Percentiles rank a stretch among this genome's conserved stretches.
phyloP scores from a whole-genome alignment of 371 early-diverging fungal species.

The Mortierella sp. region DNA sequence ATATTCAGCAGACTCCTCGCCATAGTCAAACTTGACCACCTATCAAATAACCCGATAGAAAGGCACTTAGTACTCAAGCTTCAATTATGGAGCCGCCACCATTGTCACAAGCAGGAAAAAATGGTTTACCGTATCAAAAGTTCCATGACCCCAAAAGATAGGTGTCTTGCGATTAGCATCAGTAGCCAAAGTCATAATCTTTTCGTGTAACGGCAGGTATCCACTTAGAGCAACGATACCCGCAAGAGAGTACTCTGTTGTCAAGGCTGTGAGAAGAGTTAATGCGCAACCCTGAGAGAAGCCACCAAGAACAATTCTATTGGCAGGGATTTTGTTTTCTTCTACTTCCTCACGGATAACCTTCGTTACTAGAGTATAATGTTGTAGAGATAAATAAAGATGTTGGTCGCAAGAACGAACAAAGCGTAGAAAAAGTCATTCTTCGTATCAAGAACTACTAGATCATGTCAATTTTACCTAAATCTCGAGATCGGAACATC shows the following conservation, averaged over 20 bases:
- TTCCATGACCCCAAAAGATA: slow-evolving; percentile 92
- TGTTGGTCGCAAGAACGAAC: not conserved
- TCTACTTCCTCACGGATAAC: slow-evolving; percentile 85
- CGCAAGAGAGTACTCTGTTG: slow-evolving; percentile 75
- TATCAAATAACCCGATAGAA: not conserved
- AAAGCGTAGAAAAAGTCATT: too few relatives aligned
- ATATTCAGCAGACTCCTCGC: slow-evolving; percentile 71
- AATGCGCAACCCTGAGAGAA: slow-evolving; percentile 94
- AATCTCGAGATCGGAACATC: slow-evolving; percentile 70
- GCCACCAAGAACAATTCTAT: slow-evolving; percentile 92
- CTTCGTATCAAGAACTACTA: not conserved
- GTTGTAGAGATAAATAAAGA: not conserved
- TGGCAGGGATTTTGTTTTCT: slow-evolving; percentile 77
- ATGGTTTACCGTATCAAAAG: slow-evolving; percentile 66
- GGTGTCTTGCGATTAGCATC: slow-evolving; percentile 83
- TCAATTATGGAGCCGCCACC: not conserved
- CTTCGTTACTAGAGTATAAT: slow-evolving; percentile 63
- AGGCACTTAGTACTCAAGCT: not conserved
- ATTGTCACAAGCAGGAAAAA: not conserved
- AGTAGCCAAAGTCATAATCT: slow-evolving; percentile 69
- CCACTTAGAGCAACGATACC: slow-evolving; percentile 77
- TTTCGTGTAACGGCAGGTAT: slow-evolving; percentile 80
- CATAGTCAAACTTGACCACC: slow-evolving; percentile 80
- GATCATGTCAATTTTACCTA: slow-evolving; percentile 57
- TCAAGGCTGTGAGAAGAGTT: slow-evolving; percentile 79